phyloP scores from a whole-genome alignment of 164 flowering plant genomes.

The Nymphaea colorata region DNA sequence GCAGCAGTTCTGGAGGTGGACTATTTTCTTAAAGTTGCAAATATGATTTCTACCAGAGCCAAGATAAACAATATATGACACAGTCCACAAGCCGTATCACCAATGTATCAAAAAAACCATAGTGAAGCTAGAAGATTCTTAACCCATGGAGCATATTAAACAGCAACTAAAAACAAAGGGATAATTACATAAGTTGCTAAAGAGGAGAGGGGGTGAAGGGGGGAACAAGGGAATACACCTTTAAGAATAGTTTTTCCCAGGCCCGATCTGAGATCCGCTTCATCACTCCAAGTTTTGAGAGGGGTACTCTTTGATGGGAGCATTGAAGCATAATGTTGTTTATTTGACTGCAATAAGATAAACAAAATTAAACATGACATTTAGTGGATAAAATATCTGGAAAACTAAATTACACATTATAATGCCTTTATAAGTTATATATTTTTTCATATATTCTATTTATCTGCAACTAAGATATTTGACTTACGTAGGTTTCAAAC shows the following conservation, averaged over 20 bases:
- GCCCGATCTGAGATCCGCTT: constrained; percentile 71
- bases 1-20: no score
- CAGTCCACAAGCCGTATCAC: no score
- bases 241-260: constrained; percentile 46
- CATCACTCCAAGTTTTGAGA: constrained; percentile 44
- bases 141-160: not conserved
- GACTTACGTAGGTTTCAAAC: constrained; percentile 47
- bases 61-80: no score
- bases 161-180: not conserved
- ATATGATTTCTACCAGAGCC: no score
- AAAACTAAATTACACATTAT: no score
- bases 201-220: not conserved
- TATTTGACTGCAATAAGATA: constrained; percentile 36
- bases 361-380: not conserved
- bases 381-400: no score
- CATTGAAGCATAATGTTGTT: constrained; percentile 70
- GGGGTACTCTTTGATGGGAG: constrained; percentile 64
- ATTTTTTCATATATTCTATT: no score
- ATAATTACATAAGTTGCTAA: not conserved
- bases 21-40: no score
- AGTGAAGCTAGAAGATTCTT: not conserved
- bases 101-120: not conserved
- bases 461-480: not conserved
- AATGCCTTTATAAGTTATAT: no score
- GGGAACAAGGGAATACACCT: constrained; percentile 33